phyloP scores from a whole-genome alignment of 2,329 filamentous ascomycete genomes.

The Endocalyx cinctus region DNA sequence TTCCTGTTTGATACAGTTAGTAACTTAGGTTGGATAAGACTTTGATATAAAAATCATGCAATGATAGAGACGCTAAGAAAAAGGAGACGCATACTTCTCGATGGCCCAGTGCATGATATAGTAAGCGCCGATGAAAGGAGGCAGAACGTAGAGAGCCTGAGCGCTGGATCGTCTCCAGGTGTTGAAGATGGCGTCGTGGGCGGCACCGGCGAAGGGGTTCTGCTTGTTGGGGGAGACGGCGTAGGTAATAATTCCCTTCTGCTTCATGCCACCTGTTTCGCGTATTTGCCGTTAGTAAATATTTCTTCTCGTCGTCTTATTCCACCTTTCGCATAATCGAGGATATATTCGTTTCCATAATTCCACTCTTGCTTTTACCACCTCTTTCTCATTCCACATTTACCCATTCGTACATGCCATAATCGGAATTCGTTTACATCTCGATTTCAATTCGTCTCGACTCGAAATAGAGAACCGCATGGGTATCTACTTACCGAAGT shows the following conservation, averaged over 20 bases:
- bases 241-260: conserved; percentile 66
- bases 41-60: too few relatives aligned
- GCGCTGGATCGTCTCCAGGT: conserved; percentile 77
- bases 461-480: conserved; percentile 1
- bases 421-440: too few relatives aligned
- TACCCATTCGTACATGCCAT: not conserved
- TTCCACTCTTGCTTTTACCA: too few relatives aligned
- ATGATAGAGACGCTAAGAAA: too few relatives aligned
- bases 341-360: too few relatives aligned
- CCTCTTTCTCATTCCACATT: not conserved
- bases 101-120: conserved; percentile 84
- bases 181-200: conserved; percentile 90
- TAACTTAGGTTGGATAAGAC: too few relatives aligned
- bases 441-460: too few relatives aligned
- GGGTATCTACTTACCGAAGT: conserved; percentile 58
- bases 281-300: conserved; percentile 20
- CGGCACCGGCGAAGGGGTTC: conserved; percentile 73
- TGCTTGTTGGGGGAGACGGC: conserved; percentile 83
- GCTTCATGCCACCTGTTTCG: conserved; percentile 49
- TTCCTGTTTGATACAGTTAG: too few relatives aligned
- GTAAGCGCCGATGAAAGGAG: conserved; percentile 76
- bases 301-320: too few relatives aligned
- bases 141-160: conserved; percentile 86
- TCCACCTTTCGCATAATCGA: too few relatives aligned
- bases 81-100: conserved; percentile 59